Percentiles rank a stretch among this genome's conserved stretches.
Conservation (phyloP, 257 asterid species). For the Primulina huaijiensis region DNA sequence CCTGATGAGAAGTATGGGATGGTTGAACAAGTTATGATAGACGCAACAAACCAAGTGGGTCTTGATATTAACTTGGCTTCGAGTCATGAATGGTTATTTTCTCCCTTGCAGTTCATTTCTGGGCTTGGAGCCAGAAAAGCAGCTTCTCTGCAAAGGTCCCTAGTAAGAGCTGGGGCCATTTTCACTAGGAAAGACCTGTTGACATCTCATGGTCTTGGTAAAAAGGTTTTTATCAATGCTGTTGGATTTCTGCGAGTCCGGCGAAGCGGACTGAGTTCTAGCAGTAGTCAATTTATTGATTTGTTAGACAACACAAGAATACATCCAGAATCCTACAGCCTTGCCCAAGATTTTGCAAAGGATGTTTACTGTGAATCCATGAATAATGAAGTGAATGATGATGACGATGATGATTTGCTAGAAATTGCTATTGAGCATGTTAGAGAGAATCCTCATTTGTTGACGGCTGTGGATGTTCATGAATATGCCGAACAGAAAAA, state of each 20-base stretch:
- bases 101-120: conserved; percentile 86
- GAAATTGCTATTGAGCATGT: conserved; percentile 98
- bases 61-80: conserved; percentile 69
- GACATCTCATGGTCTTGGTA: conserved; percentile 77
- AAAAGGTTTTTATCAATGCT: conserved; percentile 87
- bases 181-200: conserved; percentile 82
- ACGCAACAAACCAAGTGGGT: conserved; percentile 89
- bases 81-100: conserved; percentile 87
- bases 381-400: conserved; percentile 71
- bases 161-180: conserved; percentile 82
- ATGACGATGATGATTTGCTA: conserved; percentile 81
- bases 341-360: conserved; percentile 89
- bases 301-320: conserved; percentile 92
- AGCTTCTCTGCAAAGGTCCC: conserved; percentile 77
- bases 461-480: conserved; percentile 62
- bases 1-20: conserved; percentile 92
- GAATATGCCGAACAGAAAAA: conserved; percentile 67
- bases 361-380: conserved; percentile 76
- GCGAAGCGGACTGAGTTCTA: conserved; percentile 82
- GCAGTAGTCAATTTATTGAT: conserved; percentile 80
- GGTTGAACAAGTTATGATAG: conserved; percentile 93
- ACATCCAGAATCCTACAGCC: conserved; percentile 88
- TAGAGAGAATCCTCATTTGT: conserved; percentile 74
- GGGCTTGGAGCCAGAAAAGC: conserved; percentile 99
- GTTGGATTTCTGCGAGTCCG: conserved; percentile 89